Evolutionary conservation across 768 basidiomycete species (phyloP).

Genomic region (Suillus subalutaceus): DNA sequence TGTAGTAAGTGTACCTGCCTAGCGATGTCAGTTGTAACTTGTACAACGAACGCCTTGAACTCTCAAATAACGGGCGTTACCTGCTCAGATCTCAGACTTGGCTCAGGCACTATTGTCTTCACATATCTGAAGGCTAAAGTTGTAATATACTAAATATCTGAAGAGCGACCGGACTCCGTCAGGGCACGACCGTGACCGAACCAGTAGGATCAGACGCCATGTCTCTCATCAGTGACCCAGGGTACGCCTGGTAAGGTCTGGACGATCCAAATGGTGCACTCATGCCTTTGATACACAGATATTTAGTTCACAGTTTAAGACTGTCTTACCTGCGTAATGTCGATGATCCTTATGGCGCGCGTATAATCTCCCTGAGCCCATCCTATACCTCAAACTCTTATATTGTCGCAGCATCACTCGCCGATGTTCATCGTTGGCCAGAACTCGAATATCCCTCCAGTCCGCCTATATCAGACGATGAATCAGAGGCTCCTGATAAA

Average conservation of each 20-base stretch:
- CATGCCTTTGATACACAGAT: constrained; percentile 37
- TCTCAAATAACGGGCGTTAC: background rate
- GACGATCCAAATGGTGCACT: constrained; percentile 1
- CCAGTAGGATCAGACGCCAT: constrained; percentile 30
- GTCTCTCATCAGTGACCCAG: constrained; percentile 69
- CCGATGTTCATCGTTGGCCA: constrained; percentile 83
- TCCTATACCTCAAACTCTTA: constrained; percentile 82
- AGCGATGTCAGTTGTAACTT: background rate
- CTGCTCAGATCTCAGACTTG: background rate
- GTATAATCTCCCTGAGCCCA: constrained; percentile 80
- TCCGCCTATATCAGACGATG: constrained; percentile 75
- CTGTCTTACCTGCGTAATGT: constrained; percentile 87
- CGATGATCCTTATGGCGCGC: constrained; percentile 82
- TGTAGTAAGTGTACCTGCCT: background rate
- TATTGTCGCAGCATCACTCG: constrained; percentile 75
- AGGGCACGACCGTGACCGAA: background rate
- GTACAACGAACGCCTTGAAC: background rate
- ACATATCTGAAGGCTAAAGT: background rate
- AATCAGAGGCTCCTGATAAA: constrained; percentile 46
- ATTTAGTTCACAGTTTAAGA: constrained; percentile 83
- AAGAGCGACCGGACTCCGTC: background rate
- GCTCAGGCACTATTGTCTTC: background rate
- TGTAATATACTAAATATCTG: background rate
- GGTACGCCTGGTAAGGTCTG: constrained; percentile 38
- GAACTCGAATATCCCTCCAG: constrained; percentile 74